Evolutionary conservation across 1,284 basidiomycete genomes (phyloP), one percentile per base, ranked within the genome.

Genomic region (Tylopilus orsonianus): DNA sequence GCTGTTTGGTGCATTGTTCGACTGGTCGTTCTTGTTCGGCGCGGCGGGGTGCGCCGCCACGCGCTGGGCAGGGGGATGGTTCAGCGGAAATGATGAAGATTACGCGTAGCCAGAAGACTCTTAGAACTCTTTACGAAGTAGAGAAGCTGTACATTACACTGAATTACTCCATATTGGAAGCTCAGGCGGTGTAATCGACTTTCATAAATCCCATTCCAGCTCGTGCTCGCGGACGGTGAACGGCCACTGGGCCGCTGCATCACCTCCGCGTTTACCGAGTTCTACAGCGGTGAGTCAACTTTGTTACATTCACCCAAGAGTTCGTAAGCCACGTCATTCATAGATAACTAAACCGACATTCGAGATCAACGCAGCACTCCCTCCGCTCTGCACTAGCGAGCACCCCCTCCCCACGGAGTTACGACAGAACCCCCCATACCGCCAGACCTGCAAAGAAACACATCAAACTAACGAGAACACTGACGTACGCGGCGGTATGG

Each of bases 1-100:
- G 56, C 73, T 87, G 19, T 90, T 90, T 56, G 85, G 84, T 9
- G 70, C 78, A 8, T 69, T 89, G 26, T 90, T 90, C 58, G 87
- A 90, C 59, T 80, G 77, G 65, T 72, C 81, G 22, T 88, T 88
- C 62, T 66, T 90, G 24, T 33, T 81, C 3, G 73, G 82, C 18
- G 81, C 83, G 3, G 69, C 58, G 2, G 67, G 62, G 3, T 79
- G 75, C 10, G 70, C 68, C 5, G 58, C 72, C 2, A 64, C 73
- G 14, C 71, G 77, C 42, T 88, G 85, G 84, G 67, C 65, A 5
- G 67, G 67, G 9, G 67, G 65, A 8, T 40, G 62, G 29, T 56
- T 64, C 20, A 44, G 20, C n/a, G 60, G 45, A 38, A 48, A 56
- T 33, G 58, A 52, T 19, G 44, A 60, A 19, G 48, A 56, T 39